Evolutionary conservation across 352 stramenopile species (phyloP), one percentile per base, ranked within the genome.

Genomic region (Pythium graminicola): DNA sequence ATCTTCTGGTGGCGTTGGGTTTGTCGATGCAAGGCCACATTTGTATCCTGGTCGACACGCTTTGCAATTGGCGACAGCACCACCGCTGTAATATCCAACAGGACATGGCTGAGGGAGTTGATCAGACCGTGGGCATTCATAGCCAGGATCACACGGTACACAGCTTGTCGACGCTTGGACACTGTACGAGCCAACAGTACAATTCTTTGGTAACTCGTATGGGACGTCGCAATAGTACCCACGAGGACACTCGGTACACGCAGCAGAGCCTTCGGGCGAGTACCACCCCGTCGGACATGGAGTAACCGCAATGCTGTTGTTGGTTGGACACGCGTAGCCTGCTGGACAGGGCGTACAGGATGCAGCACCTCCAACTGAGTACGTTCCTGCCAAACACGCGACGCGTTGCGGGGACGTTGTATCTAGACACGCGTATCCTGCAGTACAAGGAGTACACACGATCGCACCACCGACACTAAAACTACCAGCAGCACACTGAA

Each of bases 51-150:
- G 81, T 27, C 62, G 60, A 28, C 83, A 93, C 1, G 65, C 58
- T 1, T 66, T 64, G 35, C 83, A 93, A 40, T 86, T 91, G 14
- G 78, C 64, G 4, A 78, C 70, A 1, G 67, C 67, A 29, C 83
- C 83, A 72, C 81, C 70, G 41, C 85, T 95, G 54, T 93, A 96
- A 17, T 89, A 93, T 0, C 89, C 88, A 9, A 95, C 81, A 1
- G 85, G 79, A 50, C 87, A 97, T 19, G 67, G 84, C 55, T 83
- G 81, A 1, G 67, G 89, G 10, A 77, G 58, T 51, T 86, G 88
- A 39, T 81, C 71, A 0, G 72, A 81, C 26, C 65, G 76, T 33
- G 82, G 72, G 54, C 85, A 96, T 52, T 93, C 72, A 72, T 95
- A 95, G 6, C 86, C 89, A 22, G 85, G 73, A 14, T 69, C 60